Evolutionary conservation across 2,329 filamentous ascomycete genomes (phyloP).

Genomic region (Arachnopeziza araneosa): DNA sequence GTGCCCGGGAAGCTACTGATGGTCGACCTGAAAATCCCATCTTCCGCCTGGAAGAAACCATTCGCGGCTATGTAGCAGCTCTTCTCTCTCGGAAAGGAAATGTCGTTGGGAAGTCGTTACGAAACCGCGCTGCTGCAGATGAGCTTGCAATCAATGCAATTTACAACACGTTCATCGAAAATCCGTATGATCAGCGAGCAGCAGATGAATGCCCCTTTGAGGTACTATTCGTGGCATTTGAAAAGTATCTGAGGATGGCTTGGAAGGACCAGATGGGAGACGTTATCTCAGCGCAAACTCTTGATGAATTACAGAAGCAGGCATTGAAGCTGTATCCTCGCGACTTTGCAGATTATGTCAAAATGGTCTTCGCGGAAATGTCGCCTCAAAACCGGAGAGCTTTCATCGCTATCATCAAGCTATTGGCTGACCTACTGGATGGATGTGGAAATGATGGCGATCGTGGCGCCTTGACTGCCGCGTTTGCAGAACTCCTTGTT

Average conservation of each 20-base stretch:
- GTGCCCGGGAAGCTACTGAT: conserved; percentile 37
- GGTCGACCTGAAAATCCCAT: conserved; percentile 57
- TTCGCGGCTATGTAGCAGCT: conserved; percentile 76
- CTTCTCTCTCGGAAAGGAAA: conserved; percentile 82
- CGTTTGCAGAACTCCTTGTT: conserved; percentile 83
- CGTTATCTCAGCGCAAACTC: conserved; percentile 65
- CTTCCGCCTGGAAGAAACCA: conserved; percentile 73
- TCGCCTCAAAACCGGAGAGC: conserved; percentile 68
- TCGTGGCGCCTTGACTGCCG: conserved; percentile 77
- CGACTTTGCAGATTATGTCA: conserved; percentile 67
- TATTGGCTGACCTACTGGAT: conserved; percentile 81
- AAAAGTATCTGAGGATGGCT: conserved; percentile 83
- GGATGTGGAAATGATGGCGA: conserved; percentile 89
- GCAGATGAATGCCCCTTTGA: conserved; percentile 74
- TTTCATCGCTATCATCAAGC: conserved; percentile 75
- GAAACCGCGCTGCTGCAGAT: conserved; percentile 65
- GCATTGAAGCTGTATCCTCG: conserved; percentile 61
- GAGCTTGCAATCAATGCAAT: conserved; percentile 81
- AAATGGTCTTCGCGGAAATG: conserved; percentile 59
- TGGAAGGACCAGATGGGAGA: conserved; percentile 88
- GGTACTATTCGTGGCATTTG: conserved; percentile 84
- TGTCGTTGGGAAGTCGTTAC: conserved; percentile 71
- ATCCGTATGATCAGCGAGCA: conserved; percentile 70
- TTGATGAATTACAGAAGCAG: conserved; percentile 69
- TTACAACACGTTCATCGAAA: conserved; percentile 83